Base-by-base conservation (phyloP, 441 rosid genomes). In the Daphne laureola region DNA sequence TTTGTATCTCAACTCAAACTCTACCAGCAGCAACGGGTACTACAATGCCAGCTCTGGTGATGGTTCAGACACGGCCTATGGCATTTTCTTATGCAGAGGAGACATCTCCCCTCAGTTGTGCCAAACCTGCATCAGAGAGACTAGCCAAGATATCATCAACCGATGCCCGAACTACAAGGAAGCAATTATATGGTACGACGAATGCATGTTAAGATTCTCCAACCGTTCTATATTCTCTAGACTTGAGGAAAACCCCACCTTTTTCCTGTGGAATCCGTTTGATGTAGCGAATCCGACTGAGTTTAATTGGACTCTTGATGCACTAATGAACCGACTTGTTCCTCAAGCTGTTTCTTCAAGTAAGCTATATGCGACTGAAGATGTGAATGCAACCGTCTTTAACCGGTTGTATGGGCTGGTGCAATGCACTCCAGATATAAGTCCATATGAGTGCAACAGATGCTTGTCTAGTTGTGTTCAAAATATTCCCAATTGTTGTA, bases 371-470 rank as follows among this genome's bases (percentile, higher is more conserved):
- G 55, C 55, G 8, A 43, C 21, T 1, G 44, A 16, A 14, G 40
- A 3, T 5, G 2, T 1, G 43, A 43, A 31, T 49, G 8, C 17
- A 41, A 12, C 4, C 9, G 52, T 3, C 14, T 46, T 48, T 17
- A 63, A 63, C 46, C 53, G 21, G 1, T 12, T 84, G 3, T 77
- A 75, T 55, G 26, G 38, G n/a, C 66, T 75, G 0, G 73, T 44
- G 0, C 86, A 84, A 62, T 84, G 87, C 49, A 75, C 87, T 0
- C 80, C 73, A 4, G 83, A 84, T 56, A 14, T 79, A 21, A 46
- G 68, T 0, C 14, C 17, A 35, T 11, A 0, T 0, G 73, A 57
- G 8, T 84, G 87, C 52, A 43, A 14, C 35, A 43, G 58, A 14
- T 84, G 92, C 53, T 54, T 86, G 17, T 9, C 0, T 3, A 26